A percentile compares a stretch with the other conserved stretches of the same genome.
Conservation (phyloP, 2,329 filamentous ascomycete genomes). For the Fusarium burgessii region DNA sequence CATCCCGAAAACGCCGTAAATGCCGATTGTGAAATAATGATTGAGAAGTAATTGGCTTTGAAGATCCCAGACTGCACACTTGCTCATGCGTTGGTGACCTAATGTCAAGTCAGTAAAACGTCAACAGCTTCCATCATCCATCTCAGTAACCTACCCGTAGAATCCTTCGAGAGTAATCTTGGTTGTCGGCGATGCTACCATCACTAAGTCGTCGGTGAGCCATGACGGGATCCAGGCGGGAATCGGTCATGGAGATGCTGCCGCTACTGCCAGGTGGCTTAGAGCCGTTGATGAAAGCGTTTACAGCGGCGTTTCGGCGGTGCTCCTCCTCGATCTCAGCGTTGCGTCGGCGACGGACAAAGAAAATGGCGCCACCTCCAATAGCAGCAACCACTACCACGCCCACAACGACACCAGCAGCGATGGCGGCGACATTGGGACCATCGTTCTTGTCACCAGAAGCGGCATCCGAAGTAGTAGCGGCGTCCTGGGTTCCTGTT, state of each 20-base stretch:
- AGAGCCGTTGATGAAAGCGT: constrained; percentile 76
- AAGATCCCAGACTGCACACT: constrained; percentile 21
- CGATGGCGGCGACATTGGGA: constrained; percentile 85
- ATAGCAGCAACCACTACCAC: constrained; percentile 76
- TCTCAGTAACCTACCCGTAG: constrained; percentile 78
- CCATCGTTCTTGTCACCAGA: constrained; percentile 47
- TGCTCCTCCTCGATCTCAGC: constrained; percentile 86
- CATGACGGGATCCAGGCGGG: constrained; percentile 88
- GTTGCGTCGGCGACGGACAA: constrained; percentile 80
- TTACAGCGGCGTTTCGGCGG: constrained; percentile 82
- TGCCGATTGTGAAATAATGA: constrained; percentile 50
- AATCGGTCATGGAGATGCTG: constrained; percentile 79
- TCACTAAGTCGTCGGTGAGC: constrained; percentile 87
- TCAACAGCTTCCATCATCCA: background rate
- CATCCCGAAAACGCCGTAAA: constrained; percentile 58
- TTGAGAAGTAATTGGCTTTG: constrained; percentile 2
- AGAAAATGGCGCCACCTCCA: constrained; percentile 77
- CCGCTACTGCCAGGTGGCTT: constrained; percentile 73
- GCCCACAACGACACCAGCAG: constrained; percentile 87
- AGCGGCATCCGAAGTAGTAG: constrained; percentile 5
- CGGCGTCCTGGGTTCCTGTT: constrained; percentile 33
- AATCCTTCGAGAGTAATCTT: constrained; percentile 96
- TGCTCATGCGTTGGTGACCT: constrained; percentile 71
- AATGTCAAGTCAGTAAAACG: constrained; percentile 26
- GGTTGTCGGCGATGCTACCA: constrained; percentile 95